Conservation (phyloP, 306 rosid species). For the Malus fusca region DNA sequence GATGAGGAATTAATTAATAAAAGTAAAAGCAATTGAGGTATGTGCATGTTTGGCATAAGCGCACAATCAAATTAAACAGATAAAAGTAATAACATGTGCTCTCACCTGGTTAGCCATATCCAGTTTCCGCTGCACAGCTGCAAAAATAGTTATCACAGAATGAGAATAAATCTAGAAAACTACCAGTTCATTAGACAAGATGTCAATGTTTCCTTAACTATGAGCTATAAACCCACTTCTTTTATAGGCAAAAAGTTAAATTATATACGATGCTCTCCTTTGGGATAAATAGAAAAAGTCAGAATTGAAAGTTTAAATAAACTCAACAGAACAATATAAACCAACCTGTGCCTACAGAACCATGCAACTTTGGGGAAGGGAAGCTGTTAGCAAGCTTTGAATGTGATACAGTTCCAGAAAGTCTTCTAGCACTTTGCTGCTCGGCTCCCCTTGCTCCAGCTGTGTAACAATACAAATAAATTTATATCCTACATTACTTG, state of each 20-base stretch:
- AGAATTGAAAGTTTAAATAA: background rate
- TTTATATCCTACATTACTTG: background rate
- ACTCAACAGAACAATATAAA: background rate
- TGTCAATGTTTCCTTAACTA: background rate
- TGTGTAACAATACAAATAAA: conserved; percentile 16
- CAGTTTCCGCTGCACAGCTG: conserved; percentile 96
- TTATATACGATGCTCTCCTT: background rate
- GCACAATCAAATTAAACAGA: background rate
- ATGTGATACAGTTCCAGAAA: conserved; percentile 42
- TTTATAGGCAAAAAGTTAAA: background rate
- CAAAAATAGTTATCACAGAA: conserved; percentile 4
- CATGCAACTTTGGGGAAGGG: conserved; percentile 52
- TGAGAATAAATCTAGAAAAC: conserved; percentile 7
- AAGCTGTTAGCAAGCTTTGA: conserved; percentile 46
- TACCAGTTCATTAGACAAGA: background rate
- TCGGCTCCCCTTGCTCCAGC: conserved; percentile 56
- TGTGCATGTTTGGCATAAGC: background rate
- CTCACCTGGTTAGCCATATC: conserved; percentile 71
- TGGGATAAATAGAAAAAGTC: background rate
- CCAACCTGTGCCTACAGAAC: conserved; percentile 61
- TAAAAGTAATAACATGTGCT: background rate
- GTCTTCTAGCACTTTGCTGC: conserved; percentile 54
- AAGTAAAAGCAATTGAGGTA: background rate
- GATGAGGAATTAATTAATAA: background rate
- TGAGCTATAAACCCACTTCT: too few species aligned